Conservation (phyloP, 345 rosid species). For the Salix udensis region DNA sequence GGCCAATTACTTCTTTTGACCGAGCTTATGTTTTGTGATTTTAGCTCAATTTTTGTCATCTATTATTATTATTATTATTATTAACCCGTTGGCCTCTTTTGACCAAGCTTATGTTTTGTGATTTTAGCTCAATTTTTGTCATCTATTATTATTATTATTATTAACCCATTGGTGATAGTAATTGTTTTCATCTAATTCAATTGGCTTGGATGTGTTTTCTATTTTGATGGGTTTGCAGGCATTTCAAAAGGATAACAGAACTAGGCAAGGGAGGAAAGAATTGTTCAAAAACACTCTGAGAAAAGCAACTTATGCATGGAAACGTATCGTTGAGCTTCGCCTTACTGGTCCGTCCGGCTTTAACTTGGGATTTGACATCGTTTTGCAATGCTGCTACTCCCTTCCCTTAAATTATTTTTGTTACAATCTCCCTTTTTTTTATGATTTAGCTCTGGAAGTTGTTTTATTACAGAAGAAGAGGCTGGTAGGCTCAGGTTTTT, state of each 20-base stretch:
- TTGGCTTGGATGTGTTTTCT: not conserved
- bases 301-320: slow-evolving; percentile 89
- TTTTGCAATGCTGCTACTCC: not conserved
- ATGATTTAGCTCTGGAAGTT: not conserved
- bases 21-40: not conserved
- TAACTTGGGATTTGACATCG: not conserved
- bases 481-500: slow-evolving; percentile 55
- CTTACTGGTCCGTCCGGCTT: slow-evolving; percentile 53
- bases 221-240: slow-evolving; percentile 36
- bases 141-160: not conserved
- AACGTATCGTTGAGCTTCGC: slow-evolving; percentile 74
- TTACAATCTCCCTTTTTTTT: not conserved
- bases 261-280: slow-evolving; percentile 74
- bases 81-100: not conserved
- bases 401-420: not conserved
- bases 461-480: slow-evolving; percentile 75
- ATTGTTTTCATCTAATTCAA: not conserved
- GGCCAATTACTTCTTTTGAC: not conserved
- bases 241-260: slow-evolving; percentile 71
- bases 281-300: slow-evolving; percentile 80
- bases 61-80: not conserved
- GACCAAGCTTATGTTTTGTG: not conserved
- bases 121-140: not conserved
- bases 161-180: not conserved
- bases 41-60: not conserved